Evolutionary conservation across 768 basidiomycete genomes (phyloP), one percentile per base, ranked within the genome.

Genomic region (Punctularia strigosozonata): DNA sequence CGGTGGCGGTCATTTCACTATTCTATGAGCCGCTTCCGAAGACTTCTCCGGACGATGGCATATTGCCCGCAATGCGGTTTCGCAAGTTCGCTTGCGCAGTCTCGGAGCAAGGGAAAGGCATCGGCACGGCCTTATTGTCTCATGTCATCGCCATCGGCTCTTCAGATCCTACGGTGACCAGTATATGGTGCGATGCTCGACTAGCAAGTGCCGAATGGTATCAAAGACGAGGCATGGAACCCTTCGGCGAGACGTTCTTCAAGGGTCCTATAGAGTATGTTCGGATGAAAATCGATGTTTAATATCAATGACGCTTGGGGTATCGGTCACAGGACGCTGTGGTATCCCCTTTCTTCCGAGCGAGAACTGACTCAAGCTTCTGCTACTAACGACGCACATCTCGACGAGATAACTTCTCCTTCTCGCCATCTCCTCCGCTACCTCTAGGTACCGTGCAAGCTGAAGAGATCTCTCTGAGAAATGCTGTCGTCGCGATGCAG

Each of bases 161-260:
- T 45, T 53, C 58, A n/a, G 60, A 69, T 35, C 47, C 65, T 36
- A 60, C 59, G 15, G 67, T 59, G n/a, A 46, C 44, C 5, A 47
- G 65, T 10, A 53, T 73, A 5, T 79, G 74, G 74, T 78, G 75
- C 56, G 75, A 77, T 49, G 76, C 75, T 17, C 55, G 75, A 44
- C 52, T 54, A 32, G 55, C 63, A 13, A 64, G 62, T 4, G 43
- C 51, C 17, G 56, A 42, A 17, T 77, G 75, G 73, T 79, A 77
- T 51, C 51, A 61, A 44, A 69, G 62, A 42, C 64, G 71, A 41
- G 74, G 71, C 3, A 58, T 78, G 52, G 36, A 49, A 18, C 43
- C 58, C n/a, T 71, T 75, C 41, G 75, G 75, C 15, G 54, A 60
- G 14, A 54, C 39, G 1, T 77, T 80, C 52, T 73, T 49, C 56